These are phyloP conservation scores for Globisporangium paroecandrum DNA, from an alignment of 352 stramenopile genomes.

Conservation along the genomic window DNA sequence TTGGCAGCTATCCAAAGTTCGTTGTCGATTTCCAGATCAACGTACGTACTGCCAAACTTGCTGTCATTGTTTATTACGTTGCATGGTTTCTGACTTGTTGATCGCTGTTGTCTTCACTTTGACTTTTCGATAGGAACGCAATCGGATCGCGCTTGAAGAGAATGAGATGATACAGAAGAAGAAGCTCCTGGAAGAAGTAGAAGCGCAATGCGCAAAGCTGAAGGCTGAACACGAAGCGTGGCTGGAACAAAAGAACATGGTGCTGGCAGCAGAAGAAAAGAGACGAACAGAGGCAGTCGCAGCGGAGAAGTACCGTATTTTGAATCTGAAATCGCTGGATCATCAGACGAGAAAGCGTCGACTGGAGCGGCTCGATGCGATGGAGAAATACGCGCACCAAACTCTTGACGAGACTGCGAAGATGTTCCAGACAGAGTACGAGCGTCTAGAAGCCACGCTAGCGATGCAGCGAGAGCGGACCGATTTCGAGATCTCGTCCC, in stretches of 20 bases:
- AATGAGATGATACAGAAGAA: constrained; percentile 63
- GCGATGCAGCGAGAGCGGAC: constrained; percentile 54
- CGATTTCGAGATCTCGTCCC: constrained; percentile 67
- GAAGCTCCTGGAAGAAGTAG: constrained; percentile 49
- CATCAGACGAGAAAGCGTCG: constrained; percentile 60
- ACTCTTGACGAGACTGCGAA: constrained; percentile 60
- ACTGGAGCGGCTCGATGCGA: constrained; percentile 52
- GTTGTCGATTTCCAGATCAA: constrained; percentile 83
- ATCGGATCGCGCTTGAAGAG: constrained; percentile 78
- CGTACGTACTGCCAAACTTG: constrained; percentile 32
- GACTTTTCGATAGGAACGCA: constrained; percentile 51
- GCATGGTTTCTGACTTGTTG: constrained; percentile 1
- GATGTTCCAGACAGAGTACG: constrained; percentile 60
- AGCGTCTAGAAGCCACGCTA: constrained; percentile 49
- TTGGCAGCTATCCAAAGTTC: constrained; percentile 73
- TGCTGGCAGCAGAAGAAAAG: constrained; percentile 62
- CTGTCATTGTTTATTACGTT: not conserved
- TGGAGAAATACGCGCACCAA: constrained; percentile 61
- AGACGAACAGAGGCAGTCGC: constrained; percentile 52
- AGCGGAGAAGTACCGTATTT: constrained; percentile 60
- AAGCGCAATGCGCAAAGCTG: constrained; percentile 47
- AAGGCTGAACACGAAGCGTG: constrained; percentile 62
- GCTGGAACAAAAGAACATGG: constrained; percentile 52
- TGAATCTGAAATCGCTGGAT: constrained; percentile 69
- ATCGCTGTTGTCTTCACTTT: not conserved